Evolutionary conservation across 176 grass and related monocot species (phyloP).

Genomic region (Guadua angustifolia): DNA sequence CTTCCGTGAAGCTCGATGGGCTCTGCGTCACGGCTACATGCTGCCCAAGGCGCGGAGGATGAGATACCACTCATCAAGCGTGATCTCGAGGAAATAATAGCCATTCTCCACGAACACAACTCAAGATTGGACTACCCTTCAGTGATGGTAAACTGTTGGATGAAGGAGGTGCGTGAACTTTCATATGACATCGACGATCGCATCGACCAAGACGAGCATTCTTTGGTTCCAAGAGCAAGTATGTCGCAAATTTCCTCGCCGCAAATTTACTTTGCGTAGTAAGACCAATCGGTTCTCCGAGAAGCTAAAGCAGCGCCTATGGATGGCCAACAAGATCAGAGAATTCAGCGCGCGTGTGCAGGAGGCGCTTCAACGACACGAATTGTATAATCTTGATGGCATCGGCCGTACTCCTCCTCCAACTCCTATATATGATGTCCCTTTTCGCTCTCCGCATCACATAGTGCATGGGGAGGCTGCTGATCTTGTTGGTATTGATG

Average conservation of each 20-base stretch:
- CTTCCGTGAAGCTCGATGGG: background rate
- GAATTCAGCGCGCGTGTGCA: background rate
- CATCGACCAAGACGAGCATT: background rate
- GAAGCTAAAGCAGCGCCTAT: background rate
- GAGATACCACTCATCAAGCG: background rate
- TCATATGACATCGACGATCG: too few relatives aligned
- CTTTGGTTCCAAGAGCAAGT: background rate
- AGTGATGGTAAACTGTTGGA: background rate
- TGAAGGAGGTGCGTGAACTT: background rate
- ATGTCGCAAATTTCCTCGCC: background rate
- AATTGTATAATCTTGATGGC: background rate
- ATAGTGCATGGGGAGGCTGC: background rate
- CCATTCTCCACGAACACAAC: background rate
- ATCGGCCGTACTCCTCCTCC: background rate
- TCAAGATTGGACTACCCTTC: background rate
- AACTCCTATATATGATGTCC: background rate
- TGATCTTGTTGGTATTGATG: background rate
- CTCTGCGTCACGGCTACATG: background rate
- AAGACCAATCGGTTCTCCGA: background rate
- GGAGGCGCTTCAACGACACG: background rate
- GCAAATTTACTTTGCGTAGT: background rate
- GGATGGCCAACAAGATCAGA: background rate
- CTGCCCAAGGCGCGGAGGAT: constrained; percentile 6
- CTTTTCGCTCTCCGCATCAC: background rate
- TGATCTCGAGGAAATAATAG: background rate